Conservation (phyloP, 164 flowering plant species). For the Berberis thunbergii region DNA sequence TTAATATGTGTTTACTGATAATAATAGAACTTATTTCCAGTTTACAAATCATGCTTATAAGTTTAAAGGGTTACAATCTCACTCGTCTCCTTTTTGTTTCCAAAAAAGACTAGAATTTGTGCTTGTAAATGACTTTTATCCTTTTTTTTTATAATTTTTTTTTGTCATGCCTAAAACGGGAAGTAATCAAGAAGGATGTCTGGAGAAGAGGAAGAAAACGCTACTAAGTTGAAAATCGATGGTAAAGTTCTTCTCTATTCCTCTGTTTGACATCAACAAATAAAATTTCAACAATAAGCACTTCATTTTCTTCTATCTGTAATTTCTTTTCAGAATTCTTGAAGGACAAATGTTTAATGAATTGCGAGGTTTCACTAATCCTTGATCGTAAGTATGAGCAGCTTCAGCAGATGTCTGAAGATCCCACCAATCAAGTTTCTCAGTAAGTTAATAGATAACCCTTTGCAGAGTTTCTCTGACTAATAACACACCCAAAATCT, state of each 20-base stretch:
- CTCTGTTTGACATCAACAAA: neutral
- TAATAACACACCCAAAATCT: neutral
- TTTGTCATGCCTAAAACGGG: no score
- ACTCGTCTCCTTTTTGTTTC: no score
- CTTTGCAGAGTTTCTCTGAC: neutral
- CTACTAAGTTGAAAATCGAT: constrained; percentile 92
- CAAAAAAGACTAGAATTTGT: no score
- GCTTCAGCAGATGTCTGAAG: constrained; percentile 82
- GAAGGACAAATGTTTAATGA: constrained; percentile 98
- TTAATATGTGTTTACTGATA: no score
- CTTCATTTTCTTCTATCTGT: neutral
- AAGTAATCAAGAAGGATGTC: constrained; percentile 39
- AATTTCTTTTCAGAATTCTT: constrained; percentile 50
- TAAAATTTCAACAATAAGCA: neutral
- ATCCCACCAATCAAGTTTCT: constrained; percentile 82
- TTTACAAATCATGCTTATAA: no score
- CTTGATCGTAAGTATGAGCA: constrained; percentile 90
- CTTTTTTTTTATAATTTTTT: no score
- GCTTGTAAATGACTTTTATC: no score
- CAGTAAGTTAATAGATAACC: constrained; percentile 48
- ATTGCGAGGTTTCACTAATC: constrained; percentile 91
- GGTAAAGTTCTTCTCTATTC: constrained; percentile 26
- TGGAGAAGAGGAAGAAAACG: constrained; percentile 95
- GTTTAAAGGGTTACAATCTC: no score
- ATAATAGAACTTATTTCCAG: no score